These are phyloP conservation scores for Thalassiosira exigua DNA, from an alignment of 352 stramenopile genomes.

Conservation along the genomic window DNA sequence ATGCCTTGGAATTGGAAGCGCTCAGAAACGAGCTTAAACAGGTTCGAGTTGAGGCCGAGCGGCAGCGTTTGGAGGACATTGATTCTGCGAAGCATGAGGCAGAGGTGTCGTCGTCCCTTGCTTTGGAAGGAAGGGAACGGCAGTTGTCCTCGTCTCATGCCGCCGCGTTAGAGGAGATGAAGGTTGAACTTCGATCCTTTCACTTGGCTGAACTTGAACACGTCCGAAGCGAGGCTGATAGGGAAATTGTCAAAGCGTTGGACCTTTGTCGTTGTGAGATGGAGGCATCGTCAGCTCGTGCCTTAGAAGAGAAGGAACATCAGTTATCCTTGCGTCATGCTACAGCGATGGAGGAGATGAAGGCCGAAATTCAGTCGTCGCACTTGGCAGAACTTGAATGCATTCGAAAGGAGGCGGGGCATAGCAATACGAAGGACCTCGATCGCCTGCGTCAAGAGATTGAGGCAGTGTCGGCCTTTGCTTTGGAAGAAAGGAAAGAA, in stretches of 20 bases:
- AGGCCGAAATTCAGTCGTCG: background rate
- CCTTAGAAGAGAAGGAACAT: background rate
- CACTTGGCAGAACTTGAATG: background rate
- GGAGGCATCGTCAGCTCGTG: conserved; percentile 22
- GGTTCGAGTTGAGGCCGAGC: too few relatives aligned
- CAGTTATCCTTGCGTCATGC: conserved; percentile 13
- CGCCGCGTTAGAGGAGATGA: conserved; percentile 14
- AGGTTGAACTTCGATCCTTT: conserved; percentile 1
- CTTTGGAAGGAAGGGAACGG: conserved; percentile 4
- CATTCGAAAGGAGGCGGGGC: background rate
- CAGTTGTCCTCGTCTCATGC: conserved; percentile 11
- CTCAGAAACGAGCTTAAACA: too few relatives aligned
- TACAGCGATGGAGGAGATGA: conserved; percentile 6
- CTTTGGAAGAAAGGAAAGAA: conserved; percentile 7
- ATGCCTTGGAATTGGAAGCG: too few relatives aligned
- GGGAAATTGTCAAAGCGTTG: too few relatives aligned
- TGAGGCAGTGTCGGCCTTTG: conserved; percentile 8
- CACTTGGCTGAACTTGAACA: conserved; percentile 13
- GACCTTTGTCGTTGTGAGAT: background rate
- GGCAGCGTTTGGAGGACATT: conserved; percentile 20
- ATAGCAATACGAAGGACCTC: background rate
- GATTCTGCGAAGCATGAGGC: background rate
- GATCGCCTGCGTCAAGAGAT: background rate
- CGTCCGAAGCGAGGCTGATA: conserved; percentile 7
- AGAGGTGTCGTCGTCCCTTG: conserved; percentile 8